A percentile compares a stretch with the other conserved stretches of the same genome.
These are phyloP conservation scores for Cynara cardunculus DNA, from an alignment of 129 eudicot genomes.

Conservation along the genomic window DNA sequence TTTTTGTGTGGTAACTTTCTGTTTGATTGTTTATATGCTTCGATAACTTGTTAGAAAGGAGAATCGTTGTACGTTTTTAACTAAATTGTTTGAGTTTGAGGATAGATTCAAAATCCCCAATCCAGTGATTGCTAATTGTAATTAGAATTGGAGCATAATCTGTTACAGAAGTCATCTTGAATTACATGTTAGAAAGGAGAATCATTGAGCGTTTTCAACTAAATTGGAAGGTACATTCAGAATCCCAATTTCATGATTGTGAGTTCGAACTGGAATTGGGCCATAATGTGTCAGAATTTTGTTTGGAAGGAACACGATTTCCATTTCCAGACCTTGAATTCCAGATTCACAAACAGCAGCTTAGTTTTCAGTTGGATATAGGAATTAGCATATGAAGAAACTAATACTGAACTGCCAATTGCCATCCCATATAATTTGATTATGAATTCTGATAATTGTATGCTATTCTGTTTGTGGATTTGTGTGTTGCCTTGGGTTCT, in stretches of 20 bases:
- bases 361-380: background rate
- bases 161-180: background rate
- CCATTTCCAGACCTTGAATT: background rate
- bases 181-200: background rate
- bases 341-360: background rate
- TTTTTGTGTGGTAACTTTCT: background rate
- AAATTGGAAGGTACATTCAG: background rate
- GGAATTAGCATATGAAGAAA: background rate
- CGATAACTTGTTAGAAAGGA: background rate
- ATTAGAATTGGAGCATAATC: slow-evolving; percentile 8
- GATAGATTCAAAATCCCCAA: background rate
- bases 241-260: too few species aligned
- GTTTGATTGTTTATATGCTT: slow-evolving; percentile 5
- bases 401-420: background rate
- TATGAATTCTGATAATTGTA: slow-evolving; percentile 4
- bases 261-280: background rate
- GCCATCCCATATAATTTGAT: background rate
- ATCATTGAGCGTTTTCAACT: background rate
- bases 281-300: background rate
- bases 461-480: background rate
- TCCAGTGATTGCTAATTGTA: background rate
- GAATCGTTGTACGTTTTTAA: background rate
- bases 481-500: background rate
- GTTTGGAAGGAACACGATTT: background rate
- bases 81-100: background rate